These are phyloP conservation scores for Kwoniella botswanensis DNA, from an alignment of 768 basidiomycete species.

Conservation along the genomic window DNA sequence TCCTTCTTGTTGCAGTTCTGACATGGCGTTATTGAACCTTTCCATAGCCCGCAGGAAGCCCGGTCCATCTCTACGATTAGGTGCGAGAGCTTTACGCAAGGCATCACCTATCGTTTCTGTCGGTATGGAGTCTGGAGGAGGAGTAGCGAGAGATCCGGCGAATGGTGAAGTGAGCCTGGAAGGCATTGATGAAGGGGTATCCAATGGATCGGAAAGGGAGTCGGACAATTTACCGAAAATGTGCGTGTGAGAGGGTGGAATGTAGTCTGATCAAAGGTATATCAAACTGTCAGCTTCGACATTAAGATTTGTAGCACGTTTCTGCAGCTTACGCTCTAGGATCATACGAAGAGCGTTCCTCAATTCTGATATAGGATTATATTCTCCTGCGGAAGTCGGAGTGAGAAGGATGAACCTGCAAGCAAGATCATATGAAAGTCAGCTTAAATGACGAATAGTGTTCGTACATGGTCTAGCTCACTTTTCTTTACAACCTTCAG, in stretches of 20 bases:
- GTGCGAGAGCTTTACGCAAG: conserved; percentile 45
- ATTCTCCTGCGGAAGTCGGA: conserved; percentile 47
- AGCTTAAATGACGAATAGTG: not conserved
- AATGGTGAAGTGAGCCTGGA: conserved; percentile 40
- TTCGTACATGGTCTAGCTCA: conserved; percentile 20
- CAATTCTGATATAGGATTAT: conserved; percentile 50
- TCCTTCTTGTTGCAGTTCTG: conserved; percentile 35
- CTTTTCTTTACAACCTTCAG: conserved; percentile 52
- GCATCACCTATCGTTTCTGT: conserved; percentile 49
- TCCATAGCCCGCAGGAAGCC: conserved; percentile 50
- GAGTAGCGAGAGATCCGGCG: conserved; percentile 32
- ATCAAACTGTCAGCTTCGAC: conserved; percentile 5
- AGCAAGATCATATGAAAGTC: not conserved
- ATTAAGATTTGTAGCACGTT: not conserved
- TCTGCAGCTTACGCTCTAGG: conserved; percentile 44
- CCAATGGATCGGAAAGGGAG: conserved; percentile 29
- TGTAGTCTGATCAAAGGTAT: conserved; percentile 39
- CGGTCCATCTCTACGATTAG: conserved; percentile 52
- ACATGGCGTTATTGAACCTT: conserved; percentile 50
- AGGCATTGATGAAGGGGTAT: conserved; percentile 16
- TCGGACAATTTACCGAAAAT: conserved; percentile 47
- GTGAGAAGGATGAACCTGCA: conserved; percentile 46
- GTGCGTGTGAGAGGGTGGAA: conserved; percentile 47
- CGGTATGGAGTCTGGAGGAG: conserved; percentile 28
- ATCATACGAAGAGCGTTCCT: conserved; percentile 43